Conservation (phyloP, 257 asterid species). For the Knoxia roxburghii region DNA sequence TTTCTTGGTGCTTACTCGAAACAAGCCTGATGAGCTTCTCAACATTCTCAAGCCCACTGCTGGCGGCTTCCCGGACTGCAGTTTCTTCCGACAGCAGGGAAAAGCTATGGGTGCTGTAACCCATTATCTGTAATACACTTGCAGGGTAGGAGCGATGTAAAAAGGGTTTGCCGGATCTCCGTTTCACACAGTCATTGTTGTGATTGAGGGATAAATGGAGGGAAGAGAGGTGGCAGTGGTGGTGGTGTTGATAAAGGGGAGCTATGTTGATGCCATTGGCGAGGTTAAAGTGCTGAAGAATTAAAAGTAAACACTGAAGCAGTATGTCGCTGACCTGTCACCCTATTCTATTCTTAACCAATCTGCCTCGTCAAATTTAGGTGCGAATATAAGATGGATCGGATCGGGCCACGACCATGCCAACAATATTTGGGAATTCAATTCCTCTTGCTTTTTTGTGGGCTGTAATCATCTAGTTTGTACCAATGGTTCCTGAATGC, state of each 20-base stretch:
- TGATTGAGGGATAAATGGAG: background rate
- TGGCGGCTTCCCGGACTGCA: slow-evolving; percentile 55
- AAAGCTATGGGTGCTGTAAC: slow-evolving; percentile 35
- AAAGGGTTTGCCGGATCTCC: background rate
- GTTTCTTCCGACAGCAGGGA: slow-evolving; percentile 34
- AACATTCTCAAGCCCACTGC: slow-evolving; percentile 60
- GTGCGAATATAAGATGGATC: slow-evolving; percentile 51
- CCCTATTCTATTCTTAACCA: slow-evolving; percentile 42
- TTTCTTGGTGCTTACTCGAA: slow-evolving; percentile 25
- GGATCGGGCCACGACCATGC: slow-evolving; percentile 15
- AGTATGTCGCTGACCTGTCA: slow-evolving; percentile 73
- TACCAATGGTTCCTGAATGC: too few relatives aligned
- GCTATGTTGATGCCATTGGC: slow-evolving; percentile 27
- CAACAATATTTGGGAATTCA: slow-evolving; percentile 4
- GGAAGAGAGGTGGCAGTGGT: background rate
- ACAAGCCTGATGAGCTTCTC: slow-evolving; percentile 55
- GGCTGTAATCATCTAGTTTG: too few relatives aligned
- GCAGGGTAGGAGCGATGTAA: too few relatives aligned
- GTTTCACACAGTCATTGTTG: background rate
- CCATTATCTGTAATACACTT: slow-evolving; percentile 28
- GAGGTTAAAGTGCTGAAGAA: slow-evolving; percentile 34
- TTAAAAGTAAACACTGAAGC: slow-evolving; percentile 16
- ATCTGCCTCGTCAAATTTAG: slow-evolving; percentile 58
- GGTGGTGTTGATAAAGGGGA: slow-evolving; percentile 16
- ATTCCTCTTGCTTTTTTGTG: background rate